phyloP scores from a whole-genome alignment of 805 yeast species.

The Jamesozyma lodderae region DNA sequence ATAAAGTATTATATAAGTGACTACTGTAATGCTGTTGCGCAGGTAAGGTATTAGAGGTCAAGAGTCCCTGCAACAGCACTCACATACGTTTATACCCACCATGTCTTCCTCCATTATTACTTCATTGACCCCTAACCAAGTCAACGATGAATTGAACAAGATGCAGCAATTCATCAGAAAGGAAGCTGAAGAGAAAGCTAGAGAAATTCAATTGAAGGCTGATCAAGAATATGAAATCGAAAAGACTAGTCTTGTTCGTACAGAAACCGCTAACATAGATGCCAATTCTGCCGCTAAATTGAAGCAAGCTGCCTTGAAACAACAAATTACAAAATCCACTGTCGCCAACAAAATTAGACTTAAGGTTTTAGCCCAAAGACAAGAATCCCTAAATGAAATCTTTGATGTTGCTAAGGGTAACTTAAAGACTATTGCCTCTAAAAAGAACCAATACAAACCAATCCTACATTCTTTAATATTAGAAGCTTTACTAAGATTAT shows the following conservation, averaged over 20 bases:
- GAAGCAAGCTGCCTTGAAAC: conserved; percentile 86
- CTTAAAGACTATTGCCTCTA: conserved; percentile 44
- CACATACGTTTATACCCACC: background rate
- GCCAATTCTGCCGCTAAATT: conserved; percentile 66
- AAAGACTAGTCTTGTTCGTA: conserved; percentile 87
- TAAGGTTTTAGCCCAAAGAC: conserved; percentile 79
- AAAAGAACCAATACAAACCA: conserved; percentile 55
- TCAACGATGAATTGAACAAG: conserved; percentile 88
- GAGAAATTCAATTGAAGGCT: conserved; percentile 89
- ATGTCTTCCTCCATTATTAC: conserved; percentile 34
- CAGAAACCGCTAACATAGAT: conserved; percentile 86
- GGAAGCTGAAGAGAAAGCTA: conserved; percentile 98
- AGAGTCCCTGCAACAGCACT: too few species aligned
- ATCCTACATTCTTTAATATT: conserved; percentile 70
- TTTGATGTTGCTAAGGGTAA: conserved; percentile 60
- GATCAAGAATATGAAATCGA: conserved; percentile 98
- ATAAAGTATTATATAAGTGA: background rate
- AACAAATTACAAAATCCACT: conserved; percentile 92
- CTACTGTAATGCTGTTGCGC: too few species aligned
- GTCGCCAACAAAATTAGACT: conserved; percentile 93
- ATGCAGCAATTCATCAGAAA: conserved; percentile 98
- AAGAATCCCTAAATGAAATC: conserved; percentile 64
- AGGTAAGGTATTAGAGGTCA: too few species aligned
- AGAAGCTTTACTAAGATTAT: conserved; percentile 62
- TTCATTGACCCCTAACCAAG: conserved; percentile 43